A percentile compares a stretch with the other conserved stretches of the same genome.
Conservation (phyloP, 495 filamentous ascomycete species). For the Ascodesmis nigricans region DNA sequence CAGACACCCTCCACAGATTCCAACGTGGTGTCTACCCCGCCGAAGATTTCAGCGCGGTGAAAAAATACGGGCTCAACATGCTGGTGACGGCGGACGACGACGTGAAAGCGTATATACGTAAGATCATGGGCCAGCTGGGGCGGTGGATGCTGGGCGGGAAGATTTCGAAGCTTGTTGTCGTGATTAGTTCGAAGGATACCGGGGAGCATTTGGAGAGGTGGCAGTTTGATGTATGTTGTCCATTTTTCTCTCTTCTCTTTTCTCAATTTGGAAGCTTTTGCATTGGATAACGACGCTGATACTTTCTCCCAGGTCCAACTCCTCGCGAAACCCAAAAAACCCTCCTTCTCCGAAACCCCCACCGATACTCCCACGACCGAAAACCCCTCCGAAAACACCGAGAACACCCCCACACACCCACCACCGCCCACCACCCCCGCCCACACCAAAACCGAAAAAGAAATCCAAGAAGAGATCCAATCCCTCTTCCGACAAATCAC, state of each 20-base stretch:
- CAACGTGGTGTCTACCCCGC: conserved; percentile 94
- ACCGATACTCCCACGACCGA: too few relatives aligned
- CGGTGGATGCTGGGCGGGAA: conserved; percentile 90
- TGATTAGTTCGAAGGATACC: conserved; percentile 87
- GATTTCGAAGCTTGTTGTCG: conserved; percentile 87
- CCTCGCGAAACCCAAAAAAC: conserved; percentile 37
- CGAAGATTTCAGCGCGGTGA: conserved; percentile 82
- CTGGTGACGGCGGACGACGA: conserved; percentile 91
- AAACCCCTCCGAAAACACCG: conserved; percentile 13
- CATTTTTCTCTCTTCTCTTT: too few relatives aligned
- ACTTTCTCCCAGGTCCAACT: conserved; percentile 56
- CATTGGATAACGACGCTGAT: conserved; percentile 2
- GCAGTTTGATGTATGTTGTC: conserved; percentile 99
- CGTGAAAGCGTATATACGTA: conserved; percentile 83
- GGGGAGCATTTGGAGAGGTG: conserved; percentile 89
- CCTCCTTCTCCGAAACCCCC: conserved; percentile 17
- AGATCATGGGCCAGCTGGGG: conserved; percentile 40
- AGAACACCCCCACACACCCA: conserved; percentile 22
- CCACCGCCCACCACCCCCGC: too few relatives aligned
- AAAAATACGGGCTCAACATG: conserved; percentile 99
- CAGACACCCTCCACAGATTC: conserved; percentile 32
- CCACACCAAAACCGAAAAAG: conserved; percentile 79
- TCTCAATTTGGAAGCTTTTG: neutral
- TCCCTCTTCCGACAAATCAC: conserved; percentile 95
- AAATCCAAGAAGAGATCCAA: conserved; percentile 89